Conservation (phyloP, 129 eudicot genomes). For the Kitagawia praeruptora region DNA sequence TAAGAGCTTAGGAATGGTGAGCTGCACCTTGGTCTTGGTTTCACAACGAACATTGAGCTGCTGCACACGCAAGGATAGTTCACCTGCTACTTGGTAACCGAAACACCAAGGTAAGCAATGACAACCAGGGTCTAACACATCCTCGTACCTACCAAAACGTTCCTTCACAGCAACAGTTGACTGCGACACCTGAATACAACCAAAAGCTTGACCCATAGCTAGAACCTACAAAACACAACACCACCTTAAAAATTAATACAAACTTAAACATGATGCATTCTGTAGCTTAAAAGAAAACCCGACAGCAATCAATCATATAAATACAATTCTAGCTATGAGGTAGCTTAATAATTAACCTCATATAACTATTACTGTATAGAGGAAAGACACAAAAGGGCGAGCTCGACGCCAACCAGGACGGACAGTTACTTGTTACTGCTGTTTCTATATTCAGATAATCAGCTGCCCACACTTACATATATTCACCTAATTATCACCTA, state of each 20-base stretch:
- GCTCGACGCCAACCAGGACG: too few species aligned
- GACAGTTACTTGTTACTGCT: too few species aligned
- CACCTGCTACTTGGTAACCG: constrained; percentile 52
- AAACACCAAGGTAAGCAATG: constrained; percentile 72
- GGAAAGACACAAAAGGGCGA: too few species aligned
- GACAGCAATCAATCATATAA: not conserved
- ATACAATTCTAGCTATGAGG: not conserved
- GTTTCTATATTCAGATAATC: too few species aligned
- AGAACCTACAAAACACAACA: constrained; percentile 14
- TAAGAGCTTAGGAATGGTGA: not conserved
- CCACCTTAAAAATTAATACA: not conserved
- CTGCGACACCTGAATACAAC: constrained; percentile 63
- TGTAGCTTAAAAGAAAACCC: not conserved
- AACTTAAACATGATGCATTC: not conserved
- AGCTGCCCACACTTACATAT: too few species aligned
- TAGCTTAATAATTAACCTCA: too few species aligned
- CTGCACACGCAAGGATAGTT: constrained; percentile 51
- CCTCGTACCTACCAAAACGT: constrained; percentile 48
- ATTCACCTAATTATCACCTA: too few species aligned
- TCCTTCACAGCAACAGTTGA: constrained; percentile 63
- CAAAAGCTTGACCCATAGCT: constrained; percentile 52
- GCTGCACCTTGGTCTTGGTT: constrained; percentile 65
- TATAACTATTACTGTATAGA: too few species aligned
- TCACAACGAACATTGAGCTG: constrained; percentile 76
- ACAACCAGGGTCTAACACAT: constrained; percentile 65